Conservation (phyloP, 805 yeast species). For the Scheffersomyces amazonensis region DNA sequence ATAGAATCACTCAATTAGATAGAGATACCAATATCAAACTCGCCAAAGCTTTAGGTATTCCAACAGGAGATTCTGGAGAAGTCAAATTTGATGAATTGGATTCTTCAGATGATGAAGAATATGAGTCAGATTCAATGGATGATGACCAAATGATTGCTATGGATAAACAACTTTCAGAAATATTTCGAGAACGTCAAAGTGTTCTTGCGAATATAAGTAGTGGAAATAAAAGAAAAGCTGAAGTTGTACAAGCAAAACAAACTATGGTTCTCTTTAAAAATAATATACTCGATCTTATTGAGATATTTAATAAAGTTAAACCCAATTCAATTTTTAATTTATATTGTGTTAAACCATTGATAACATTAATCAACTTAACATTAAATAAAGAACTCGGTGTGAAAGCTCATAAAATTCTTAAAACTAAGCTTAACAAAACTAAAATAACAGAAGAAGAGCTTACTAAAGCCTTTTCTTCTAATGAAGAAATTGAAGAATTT, state of each 20-base stretch:
- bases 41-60: slow-evolving; percentile 70
- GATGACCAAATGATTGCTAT: slow-evolving; percentile 96
- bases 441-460: slow-evolving; percentile 25
- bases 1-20: slow-evolving; percentile 22
- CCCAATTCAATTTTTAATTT: slow-evolving; percentile 40
- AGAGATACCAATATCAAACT: slow-evolving; percentile 57
- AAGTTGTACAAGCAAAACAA: slow-evolving; percentile 75
- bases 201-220: slow-evolving; percentile 49
- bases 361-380: slow-evolving; percentile 62
- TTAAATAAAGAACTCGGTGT: slow-evolving; percentile 67
- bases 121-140: slow-evolving; percentile 76
- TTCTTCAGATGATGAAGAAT: slow-evolving; percentile 49
- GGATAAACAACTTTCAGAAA: slow-evolving; percentile 77
- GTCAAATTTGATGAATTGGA: slow-evolving; percentile 40
- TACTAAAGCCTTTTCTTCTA: slow-evolving; percentile 10
- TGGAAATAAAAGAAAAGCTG: slow-evolving; percentile 68
- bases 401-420: slow-evolving; percentile 71
- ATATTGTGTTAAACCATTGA: slow-evolving; percentile 51
- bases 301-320: slow-evolving; percentile 51
- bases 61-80: slow-evolving; percentile 42
- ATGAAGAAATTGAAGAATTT: slow-evolving; percentile 13
- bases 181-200: slow-evolving; percentile 79
- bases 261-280: slow-evolving; percentile 76
- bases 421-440: slow-evolving; percentile 54
- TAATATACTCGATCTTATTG: slow-evolving; percentile 75